Percentiles rank a stretch among this genome's conserved stretches.
phyloP scores from a whole-genome alignment of 352 stramenopile species.

The Phytophthora meadii region DNA sequence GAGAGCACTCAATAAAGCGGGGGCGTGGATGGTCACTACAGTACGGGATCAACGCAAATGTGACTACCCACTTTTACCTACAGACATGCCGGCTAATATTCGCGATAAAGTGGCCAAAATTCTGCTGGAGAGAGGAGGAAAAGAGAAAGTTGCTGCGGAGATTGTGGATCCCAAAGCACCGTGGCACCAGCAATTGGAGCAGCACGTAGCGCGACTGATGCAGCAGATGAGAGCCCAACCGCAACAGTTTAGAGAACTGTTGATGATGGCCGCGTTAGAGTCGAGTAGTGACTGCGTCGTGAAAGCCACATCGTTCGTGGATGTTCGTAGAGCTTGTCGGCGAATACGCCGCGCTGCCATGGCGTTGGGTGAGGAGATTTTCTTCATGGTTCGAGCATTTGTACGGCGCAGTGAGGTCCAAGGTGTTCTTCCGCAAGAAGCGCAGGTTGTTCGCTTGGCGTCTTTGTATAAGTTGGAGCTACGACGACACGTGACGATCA shows the following conservation, averaged over 20 bases:
- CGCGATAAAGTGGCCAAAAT: constrained; percentile 31
- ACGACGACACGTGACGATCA: constrained; percentile 61
- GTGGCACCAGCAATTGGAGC: constrained; percentile 54
- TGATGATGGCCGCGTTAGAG: constrained; percentile 40
- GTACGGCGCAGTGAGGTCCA: constrained; percentile 52
- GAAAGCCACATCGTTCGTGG: constrained; percentile 6
- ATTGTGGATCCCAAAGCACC: constrained; percentile 22
- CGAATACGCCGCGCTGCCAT: constrained; percentile 44
- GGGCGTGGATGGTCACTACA: constrained; percentile 21
- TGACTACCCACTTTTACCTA: constrained; percentile 27
- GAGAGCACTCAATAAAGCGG: constrained; percentile 15
- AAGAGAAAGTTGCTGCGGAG: constrained; percentile 20
- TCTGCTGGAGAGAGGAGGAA: constrained; percentile 23
- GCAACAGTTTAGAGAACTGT: constrained; percentile 41
- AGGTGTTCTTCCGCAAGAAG: constrained; percentile 49
- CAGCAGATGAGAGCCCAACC: constrained; percentile 46
- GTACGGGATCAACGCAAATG: constrained; percentile 40
- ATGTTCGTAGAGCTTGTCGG: constrained; percentile 43
- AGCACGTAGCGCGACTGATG: constrained; percentile 55
- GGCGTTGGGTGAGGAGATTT: constrained; percentile 54
- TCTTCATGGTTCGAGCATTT: constrained; percentile 45
- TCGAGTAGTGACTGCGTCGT: constrained; percentile 18
- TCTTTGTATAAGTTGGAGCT: constrained; percentile 74
- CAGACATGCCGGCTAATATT: constrained; percentile 27
- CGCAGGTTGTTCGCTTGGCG: constrained; percentile 56